A percentile compares a stretch with the other conserved stretches of the same genome.
These are phyloP conservation scores for Favolaschia claudopus DNA, from an alignment of 768 basidiomycete genomes.

Conservation along the genomic window DNA sequence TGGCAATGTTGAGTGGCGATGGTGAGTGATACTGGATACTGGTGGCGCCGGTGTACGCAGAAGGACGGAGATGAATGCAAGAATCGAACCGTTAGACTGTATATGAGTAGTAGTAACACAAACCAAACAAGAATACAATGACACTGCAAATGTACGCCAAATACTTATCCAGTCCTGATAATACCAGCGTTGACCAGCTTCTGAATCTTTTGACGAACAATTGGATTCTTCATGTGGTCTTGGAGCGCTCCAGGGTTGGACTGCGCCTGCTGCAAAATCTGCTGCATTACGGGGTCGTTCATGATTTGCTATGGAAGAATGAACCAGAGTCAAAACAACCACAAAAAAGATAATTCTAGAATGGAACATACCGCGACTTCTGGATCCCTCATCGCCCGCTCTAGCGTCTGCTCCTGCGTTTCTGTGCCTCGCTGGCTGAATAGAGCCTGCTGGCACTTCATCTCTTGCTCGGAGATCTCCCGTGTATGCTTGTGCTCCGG, in stretches of 20 bases:
- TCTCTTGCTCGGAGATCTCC: slow-evolving; percentile 84
- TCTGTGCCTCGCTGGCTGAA: slow-evolving; percentile 83
- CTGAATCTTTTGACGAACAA: slow-evolving; percentile 80
- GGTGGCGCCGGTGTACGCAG: background rate
- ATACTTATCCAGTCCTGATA: slow-evolving; percentile 78
- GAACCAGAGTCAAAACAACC: too few species aligned
- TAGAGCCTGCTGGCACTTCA: slow-evolving; percentile 83
- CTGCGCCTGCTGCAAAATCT: slow-evolving; percentile 95
- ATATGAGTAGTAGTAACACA: background rate
- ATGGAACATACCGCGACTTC: slow-evolving; percentile 80
- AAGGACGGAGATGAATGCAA: background rate
- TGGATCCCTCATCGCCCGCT: slow-evolving; percentile 96
- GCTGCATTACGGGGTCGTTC: slow-evolving; percentile 92
- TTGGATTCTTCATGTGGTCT: slow-evolving; percentile 96
- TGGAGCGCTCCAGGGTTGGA: slow-evolving; percentile 85
- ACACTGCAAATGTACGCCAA: too few species aligned
- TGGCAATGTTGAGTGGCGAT: slow-evolving; percentile 78
- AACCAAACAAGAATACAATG: background rate
- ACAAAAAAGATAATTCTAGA: slow-evolving; percentile 1
- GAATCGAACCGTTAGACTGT: slow-evolving; percentile 2
- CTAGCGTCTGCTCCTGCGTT: slow-evolving; percentile 90
- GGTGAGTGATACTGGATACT: slow-evolving; percentile 41
- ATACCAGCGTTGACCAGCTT: slow-evolving; percentile 94
- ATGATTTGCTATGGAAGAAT: slow-evolving; percentile 69
- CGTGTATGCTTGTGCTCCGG: slow-evolving; percentile 80